Evolutionary conservation across 2,329 filamentous ascomycete species (phyloP).

Genomic region (Mycosphaerella sp.): DNA sequence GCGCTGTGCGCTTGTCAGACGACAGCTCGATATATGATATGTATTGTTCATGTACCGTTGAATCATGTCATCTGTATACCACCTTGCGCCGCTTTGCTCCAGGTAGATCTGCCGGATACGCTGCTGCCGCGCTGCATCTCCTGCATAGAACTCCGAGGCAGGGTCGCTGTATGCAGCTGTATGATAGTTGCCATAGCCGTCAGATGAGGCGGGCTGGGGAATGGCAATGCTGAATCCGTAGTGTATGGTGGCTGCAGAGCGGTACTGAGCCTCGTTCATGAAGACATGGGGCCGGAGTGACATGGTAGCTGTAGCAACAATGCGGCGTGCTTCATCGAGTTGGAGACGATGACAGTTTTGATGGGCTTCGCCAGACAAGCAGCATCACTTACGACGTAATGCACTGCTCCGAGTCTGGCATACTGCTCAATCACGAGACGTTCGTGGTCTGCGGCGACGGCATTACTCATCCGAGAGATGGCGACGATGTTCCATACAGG

Average conservation of each 20-base stretch:
- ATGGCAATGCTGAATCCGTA: neutral
- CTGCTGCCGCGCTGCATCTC: neutral
- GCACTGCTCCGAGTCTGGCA: neutral
- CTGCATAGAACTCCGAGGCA: neutral
- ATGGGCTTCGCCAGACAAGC: neutral
- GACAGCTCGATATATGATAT: neutral
- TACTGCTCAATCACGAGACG: constrained; percentile 1
- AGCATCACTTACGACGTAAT: neutral
- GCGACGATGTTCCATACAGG: constrained; percentile 4
- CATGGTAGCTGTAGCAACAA: neutral
- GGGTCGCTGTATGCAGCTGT: neutral
- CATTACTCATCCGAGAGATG: neutral
- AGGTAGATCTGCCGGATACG: constrained; percentile 1
- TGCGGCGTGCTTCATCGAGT: neutral
- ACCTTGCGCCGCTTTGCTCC: neutral
- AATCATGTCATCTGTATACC: neutral
- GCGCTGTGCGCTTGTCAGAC: constrained; percentile 11
- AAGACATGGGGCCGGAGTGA: neutral
- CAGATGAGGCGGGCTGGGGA: neutral
- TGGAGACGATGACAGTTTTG: neutral
- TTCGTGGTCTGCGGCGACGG: neutral
- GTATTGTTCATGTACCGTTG: neutral
- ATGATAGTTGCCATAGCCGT: constrained; percentile 5
- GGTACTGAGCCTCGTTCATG: neutral
- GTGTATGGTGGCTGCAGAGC: constrained; percentile 1